phyloP scores from a whole-genome alignment of 192 early-diverging fungal species.

The Gigaspora rosea region DNA sequence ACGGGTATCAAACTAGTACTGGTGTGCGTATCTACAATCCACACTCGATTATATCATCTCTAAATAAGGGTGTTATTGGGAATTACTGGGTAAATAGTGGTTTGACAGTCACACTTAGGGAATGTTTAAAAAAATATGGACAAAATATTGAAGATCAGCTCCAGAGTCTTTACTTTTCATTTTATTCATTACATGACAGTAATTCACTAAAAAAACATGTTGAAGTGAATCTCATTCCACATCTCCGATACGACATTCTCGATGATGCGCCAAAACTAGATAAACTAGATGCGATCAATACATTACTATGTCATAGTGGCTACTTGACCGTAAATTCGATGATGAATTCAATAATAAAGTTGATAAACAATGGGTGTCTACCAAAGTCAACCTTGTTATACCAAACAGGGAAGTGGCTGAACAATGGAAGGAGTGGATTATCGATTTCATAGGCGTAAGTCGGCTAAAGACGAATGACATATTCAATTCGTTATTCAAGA shows the following conservation, averaged over 20 bases:
- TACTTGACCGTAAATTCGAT: background rate
- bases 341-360: background rate
- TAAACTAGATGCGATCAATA: conserved; percentile 3
- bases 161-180: background rate
- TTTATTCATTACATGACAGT: conserved; percentile 8
- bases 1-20: conserved; percentile 24
- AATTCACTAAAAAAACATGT: background rate
- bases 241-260: background rate
- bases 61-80: background rate
- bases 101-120: background rate
- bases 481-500: too few species aligned
- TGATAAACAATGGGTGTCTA: background rate
- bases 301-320: conserved; percentile 3
- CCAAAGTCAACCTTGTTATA: background rate
- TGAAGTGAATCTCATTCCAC: background rate
- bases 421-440: conserved; percentile 16
- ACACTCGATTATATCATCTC: background rate
- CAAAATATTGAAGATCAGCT: conserved; percentile 14
- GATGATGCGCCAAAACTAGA: background rate
- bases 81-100: conserved; percentile 16
- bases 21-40: background rate
- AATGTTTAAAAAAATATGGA: background rate
- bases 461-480: background rate
- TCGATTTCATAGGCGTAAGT: background rate
- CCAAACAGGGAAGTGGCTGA: conserved; percentile 19